Evolutionary conservation across 1,284 basidiomycete genomes (phyloP).

Genomic region (Ceratobasidium papillatum): DNA sequence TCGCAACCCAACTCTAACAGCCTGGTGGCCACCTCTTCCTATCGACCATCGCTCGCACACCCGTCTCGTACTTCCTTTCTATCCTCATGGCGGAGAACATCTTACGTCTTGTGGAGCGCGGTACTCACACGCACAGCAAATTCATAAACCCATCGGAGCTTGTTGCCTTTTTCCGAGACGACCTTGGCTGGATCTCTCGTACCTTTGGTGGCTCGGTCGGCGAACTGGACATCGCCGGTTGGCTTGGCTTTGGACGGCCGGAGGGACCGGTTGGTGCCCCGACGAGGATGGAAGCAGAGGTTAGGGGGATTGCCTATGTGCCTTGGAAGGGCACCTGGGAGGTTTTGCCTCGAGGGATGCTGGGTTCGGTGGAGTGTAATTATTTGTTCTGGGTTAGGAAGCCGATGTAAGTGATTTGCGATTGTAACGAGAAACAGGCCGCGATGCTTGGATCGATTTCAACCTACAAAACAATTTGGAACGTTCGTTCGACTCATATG

Average conservation of each 20-base stretch:
- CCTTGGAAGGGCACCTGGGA: constrained; percentile 80
- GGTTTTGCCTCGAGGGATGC: constrained; percentile 66
- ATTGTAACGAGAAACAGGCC: background rate
- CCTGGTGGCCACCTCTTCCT: constrained; percentile 96
- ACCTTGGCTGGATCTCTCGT: constrained; percentile 57
- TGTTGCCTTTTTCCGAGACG: constrained; percentile 77
- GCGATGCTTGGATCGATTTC: background rate
- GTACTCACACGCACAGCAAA: constrained; percentile 93
- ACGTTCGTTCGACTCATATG: background rate
- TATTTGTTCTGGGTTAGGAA: constrained; percentile 84
- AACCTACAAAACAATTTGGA: background rate
- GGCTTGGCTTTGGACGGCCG: constrained; percentile 31
- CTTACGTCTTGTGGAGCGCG: constrained; percentile 82
- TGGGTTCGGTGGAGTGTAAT: constrained; percentile 75
- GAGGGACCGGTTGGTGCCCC: constrained; percentile 52
- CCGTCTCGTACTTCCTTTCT: constrained; percentile 87
- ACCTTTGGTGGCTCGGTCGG: constrained; percentile 50
- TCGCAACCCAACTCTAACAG: constrained; percentile 65
- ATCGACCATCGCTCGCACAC: constrained; percentile 95
- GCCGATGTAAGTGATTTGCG: constrained; percentile 52
- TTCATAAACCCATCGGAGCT: constrained; percentile 91
- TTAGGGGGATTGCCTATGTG: constrained; percentile 83
- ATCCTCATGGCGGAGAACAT: constrained; percentile 91
- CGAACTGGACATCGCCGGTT: constrained; percentile 47
- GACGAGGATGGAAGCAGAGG: constrained; percentile 75